A percentile compares a stretch with the other conserved stretches of the same genome.
Conservation (phyloP, 1,139 yeast genomes). For the Debaryomyces psychrophilus region DNA sequence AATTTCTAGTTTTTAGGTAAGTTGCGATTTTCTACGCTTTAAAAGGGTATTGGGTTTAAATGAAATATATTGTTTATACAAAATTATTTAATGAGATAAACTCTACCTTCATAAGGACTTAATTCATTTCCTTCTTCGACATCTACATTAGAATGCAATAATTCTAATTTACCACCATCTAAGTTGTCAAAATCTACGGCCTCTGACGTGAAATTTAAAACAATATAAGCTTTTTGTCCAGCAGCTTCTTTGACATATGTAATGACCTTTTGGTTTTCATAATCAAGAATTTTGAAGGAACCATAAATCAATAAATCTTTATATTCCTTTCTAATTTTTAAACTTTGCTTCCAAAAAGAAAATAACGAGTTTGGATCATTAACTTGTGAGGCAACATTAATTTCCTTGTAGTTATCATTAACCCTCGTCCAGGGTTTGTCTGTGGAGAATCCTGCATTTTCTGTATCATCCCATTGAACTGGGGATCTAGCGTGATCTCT, state of each 20-base stretch:
- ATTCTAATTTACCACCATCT: constrained; percentile 33
- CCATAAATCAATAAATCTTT: constrained; percentile 53
- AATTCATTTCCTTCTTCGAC: constrained; percentile 26
- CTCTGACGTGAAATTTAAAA: constrained; percentile 48
- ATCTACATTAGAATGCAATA: constrained; percentile 33
- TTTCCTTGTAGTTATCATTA: constrained; percentile 51
- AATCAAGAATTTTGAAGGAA: constrained; percentile 43
- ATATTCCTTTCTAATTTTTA: constrained; percentile 48
- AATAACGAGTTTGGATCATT: constrained; percentile 51
- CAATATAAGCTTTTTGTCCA: constrained; percentile 39
- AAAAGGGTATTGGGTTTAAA: not conserved
- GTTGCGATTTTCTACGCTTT: not conserved
- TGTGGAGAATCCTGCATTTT: constrained; percentile 52
- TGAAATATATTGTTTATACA: too few species aligned
- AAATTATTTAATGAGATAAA: constrained; percentile 29
- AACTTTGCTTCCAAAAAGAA: constrained; percentile 47
- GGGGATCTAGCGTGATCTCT: constrained; percentile 64
- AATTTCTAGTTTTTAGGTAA: too few species aligned
- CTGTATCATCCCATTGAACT: constrained; percentile 55
- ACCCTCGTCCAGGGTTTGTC: constrained; percentile 59
- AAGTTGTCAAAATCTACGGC: constrained; percentile 31
- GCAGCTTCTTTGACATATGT: constrained; percentile 36
- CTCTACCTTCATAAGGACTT: constrained; percentile 44
- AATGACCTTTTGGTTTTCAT: constrained; percentile 41
- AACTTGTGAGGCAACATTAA: constrained; percentile 52